phyloP scores from a whole-genome alignment of 371 early-diverging fungal genomes.

The Vittaforma corneae region DNA sequence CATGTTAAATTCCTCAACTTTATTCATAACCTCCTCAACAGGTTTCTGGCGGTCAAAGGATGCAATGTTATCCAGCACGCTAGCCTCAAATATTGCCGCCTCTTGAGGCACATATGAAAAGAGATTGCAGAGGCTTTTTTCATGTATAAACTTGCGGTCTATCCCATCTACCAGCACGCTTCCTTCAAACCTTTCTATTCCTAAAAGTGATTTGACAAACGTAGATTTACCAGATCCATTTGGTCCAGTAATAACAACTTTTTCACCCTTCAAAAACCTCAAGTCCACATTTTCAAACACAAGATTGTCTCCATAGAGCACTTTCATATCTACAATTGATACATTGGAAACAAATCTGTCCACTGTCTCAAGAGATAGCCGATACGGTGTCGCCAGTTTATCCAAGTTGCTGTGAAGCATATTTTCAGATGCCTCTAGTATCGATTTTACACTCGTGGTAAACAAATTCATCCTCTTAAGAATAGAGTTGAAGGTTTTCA shows the following conservation, averaged over 20 bases:
- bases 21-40: slow-evolving; percentile 22
- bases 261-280: slow-evolving; percentile 59
- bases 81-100: slow-evolving; percentile 36
- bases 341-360: no score
- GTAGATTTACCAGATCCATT: slow-evolving; percentile 63
- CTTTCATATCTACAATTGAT: no score
- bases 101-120: slow-evolving; percentile 54
- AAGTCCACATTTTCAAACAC: neutral
- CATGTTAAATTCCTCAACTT: slow-evolving; percentile 12
- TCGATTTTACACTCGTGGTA: no score
- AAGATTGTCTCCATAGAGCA: neutral
- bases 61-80: slow-evolving; percentile 43
- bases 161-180: slow-evolving; percentile 26
- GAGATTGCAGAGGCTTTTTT: slow-evolving; percentile 12
- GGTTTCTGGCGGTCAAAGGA: slow-evolving; percentile 22
- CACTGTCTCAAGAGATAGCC: no score
- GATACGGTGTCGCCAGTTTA: no score
- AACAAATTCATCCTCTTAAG: no score
- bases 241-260: slow-evolving; percentile 60
- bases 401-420: no score
- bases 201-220: slow-evolving; percentile 61
- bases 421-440: no score
- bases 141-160: slow-evolving; percentile 31
- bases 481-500: no score
- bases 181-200: slow-evolving; percentile 39